A percentile compares a stretch with the other conserved stretches of the same genome.
These are phyloP conservation scores for Leccinum disarticulatum DNA, from an alignment of 768 basidiomycete genomes.

Conservation along the genomic window DNA sequence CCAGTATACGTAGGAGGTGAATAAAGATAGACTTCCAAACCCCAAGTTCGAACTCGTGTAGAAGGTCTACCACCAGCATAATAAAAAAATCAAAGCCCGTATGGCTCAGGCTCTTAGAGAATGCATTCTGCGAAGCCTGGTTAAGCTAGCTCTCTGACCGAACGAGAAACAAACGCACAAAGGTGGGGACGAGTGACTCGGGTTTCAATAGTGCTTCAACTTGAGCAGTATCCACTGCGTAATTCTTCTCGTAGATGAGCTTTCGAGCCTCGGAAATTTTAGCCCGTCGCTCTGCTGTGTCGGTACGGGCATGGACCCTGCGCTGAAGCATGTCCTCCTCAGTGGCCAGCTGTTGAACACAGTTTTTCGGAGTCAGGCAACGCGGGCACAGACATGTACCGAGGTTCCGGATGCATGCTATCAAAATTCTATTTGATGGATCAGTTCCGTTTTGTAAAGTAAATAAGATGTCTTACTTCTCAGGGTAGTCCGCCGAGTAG, in stretches of 20 bases:
- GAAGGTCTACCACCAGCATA: too few species aligned
- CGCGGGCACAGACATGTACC: not conserved
- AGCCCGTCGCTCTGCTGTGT: not conserved
- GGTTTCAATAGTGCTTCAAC: not conserved
- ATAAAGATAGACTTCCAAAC: too few species aligned
- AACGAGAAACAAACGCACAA: too few species aligned
- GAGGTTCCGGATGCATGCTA: not conserved
- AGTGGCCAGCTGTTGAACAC: not conserved
- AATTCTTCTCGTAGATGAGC: not conserved
- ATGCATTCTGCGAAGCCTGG: too few species aligned
- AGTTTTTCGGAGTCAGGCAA: not conserved
- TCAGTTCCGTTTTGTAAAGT: not conserved
- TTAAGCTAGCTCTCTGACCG: too few species aligned
- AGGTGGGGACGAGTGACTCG: not conserved
- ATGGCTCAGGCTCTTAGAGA: too few species aligned
- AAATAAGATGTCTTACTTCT: not conserved
- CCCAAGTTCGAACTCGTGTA: too few species aligned
- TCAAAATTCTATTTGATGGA: not conserved
- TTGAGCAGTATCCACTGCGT: not conserved
- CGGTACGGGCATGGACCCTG: not conserved
- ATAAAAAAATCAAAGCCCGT: too few species aligned
- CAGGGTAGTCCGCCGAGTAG: not conserved
- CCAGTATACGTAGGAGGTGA: too few species aligned
- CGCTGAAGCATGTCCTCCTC: not conserved
- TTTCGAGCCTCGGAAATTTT: not conserved